phyloP scores from a whole-genome alignment of 1,139 yeast species.

The Taphrina pruni region DNA sequence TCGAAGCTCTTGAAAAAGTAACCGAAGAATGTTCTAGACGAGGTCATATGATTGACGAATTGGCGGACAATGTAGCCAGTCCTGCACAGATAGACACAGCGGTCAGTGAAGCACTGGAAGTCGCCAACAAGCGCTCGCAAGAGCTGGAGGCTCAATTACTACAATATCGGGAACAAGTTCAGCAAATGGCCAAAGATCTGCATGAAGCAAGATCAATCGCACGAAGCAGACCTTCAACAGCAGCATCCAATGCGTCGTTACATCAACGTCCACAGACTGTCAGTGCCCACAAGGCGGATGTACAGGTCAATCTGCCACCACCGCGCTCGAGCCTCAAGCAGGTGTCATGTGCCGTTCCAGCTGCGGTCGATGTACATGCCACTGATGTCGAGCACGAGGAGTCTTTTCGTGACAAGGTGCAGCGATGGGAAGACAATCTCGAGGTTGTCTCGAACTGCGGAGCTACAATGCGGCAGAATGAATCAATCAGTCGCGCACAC shows the following conservation, averaged over 20 bases:
- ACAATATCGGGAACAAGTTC: slow-evolving; percentile 5
- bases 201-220: slow-evolving; percentile 10
- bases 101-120: not conserved
- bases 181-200: slow-evolving; percentile 12
- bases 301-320: not conserved
- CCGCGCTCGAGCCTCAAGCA: not conserved
- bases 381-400: slow-evolving; percentile 8
- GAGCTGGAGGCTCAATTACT: not conserved
- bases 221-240: not conserved
- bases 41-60: slow-evolving; percentile 29
- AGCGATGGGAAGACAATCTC: slow-evolving; percentile 31
- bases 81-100: not conserved
- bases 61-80: slow-evolving; percentile 1
- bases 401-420: slow-evolving; percentile 27
- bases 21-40: slow-evolving; percentile 33
- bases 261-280: not conserved
- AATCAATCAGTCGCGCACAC: slow-evolving; percentile 4
- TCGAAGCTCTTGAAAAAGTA: slow-evolving; percentile 10
- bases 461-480: slow-evolving; percentile 7
- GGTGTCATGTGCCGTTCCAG: not conserved
- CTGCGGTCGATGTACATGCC: not conserved
- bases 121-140: not conserved
- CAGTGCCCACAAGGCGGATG: not conserved
- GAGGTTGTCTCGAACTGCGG: slow-evolving; percentile 9
- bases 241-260: not conserved